Base-by-base conservation (phyloP, 2,329 filamentous ascomycete species). In the Pezicula carpinea region DNA sequence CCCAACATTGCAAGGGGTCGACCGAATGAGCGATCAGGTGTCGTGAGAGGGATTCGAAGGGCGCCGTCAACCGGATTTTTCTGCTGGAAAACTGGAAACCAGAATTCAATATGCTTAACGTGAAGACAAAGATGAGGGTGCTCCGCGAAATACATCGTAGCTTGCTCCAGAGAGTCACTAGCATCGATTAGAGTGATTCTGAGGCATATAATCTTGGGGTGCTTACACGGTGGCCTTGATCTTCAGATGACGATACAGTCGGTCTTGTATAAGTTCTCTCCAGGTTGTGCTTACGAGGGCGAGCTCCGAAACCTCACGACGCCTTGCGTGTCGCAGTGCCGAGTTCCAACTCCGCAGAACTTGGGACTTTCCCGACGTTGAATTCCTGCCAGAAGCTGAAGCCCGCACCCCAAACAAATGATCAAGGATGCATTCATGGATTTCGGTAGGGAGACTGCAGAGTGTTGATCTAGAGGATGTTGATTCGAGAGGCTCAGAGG, bases 161-260 rank as follows among this genome's bases (percentile, higher is more conserved):
- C 79, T 40, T 80, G 73, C 35, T 76, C 68, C 34, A 87, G 67
- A 14, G 77, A 83, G n/a, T 77, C 73, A 32, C 77, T 69, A 23
- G 5, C 7, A 15, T 23, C 11, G n/a, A 40, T 40, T 40, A 40
- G 38, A 40, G 10, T 23, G 22, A 10, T 29, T 5, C 19, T 35
- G n/a, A 35, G 14, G n/a, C n/a, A 15, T 35, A 11, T n/a, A 23
- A n/a, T 15, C 19, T 15, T 15, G 13, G n/a, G 7, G n/a, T 40
- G 11, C 38, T 40, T 26, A 40, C 38, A 19, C 22, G 0, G 83
- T 87, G 0, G 83, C 85, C 66, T 87, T 86, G 56, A 89, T 70
- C 65, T 89, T 88, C 67, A 89, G 79, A 62, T 88, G 85, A 35
- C 85, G 76, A 66, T 87, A 90, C 2, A 90, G 75, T 32, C 85